phyloP scores from a whole-genome alignment of 1,139 yeast genomes.

The Casaregolazyma lundiana region DNA sequence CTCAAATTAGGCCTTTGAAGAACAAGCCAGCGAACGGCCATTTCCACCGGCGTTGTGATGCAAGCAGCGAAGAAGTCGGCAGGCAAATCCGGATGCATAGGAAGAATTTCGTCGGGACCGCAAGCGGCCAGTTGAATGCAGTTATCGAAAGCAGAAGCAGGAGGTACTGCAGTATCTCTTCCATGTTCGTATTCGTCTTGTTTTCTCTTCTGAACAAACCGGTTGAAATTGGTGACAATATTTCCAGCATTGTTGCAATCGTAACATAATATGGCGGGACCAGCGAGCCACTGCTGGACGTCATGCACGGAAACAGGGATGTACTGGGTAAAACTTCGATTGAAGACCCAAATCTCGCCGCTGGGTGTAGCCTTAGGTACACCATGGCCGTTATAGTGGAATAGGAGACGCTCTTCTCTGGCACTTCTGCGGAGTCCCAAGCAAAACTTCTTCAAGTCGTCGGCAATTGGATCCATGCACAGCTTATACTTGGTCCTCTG shows the following conservation, averaged over 20 bases:
- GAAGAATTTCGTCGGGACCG: constrained; percentile 74
- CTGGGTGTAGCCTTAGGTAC: constrained; percentile 96
- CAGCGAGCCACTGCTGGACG: constrained; percentile 94
- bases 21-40: constrained; percentile 87
- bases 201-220: constrained; percentile 84
- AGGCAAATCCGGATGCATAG: constrained; percentile 92
- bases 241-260: constrained; percentile 96
- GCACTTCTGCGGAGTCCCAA: constrained; percentile 85
- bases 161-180: constrained; percentile 35
- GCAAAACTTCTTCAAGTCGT: constrained; percentile 89
- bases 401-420: constrained; percentile 76
- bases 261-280: constrained; percentile 92
- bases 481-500: constrained; percentile 87
- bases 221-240: constrained; percentile 82
- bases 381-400: constrained; percentile 98
- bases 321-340: constrained; percentile 93
- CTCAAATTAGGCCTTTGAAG: constrained; percentile 58
- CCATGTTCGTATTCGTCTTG: constrained; percentile 58
- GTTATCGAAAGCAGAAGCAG: constrained; percentile 68
- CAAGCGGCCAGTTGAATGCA: constrained; percentile 96
- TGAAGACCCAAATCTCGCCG: constrained; percentile 99
- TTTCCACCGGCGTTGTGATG: constrained; percentile 91
- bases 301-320: constrained; percentile 93
- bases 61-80: constrained; percentile 96
- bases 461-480: constrained; percentile 90